Evolutionary conservation across 768 basidiomycete species (phyloP).

Genomic region (Russula sp.): DNA sequence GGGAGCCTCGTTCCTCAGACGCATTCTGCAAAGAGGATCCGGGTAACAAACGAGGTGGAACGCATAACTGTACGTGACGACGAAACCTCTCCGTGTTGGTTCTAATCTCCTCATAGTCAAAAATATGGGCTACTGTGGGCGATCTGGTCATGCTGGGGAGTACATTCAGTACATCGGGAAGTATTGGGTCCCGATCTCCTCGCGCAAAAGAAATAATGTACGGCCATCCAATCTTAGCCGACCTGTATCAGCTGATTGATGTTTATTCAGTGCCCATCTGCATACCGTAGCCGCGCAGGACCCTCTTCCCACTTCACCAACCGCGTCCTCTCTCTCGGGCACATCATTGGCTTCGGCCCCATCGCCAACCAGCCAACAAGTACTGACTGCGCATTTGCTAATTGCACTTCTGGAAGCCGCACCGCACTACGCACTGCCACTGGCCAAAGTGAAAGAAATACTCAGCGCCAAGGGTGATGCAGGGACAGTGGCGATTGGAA

Average conservation of each 20-base stretch:
- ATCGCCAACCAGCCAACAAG: constrained; percentile 58
- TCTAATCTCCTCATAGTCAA: constrained; percentile 39
- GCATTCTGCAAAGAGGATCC: constrained; percentile 35
- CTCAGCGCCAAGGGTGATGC: constrained; percentile 41
- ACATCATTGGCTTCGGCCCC: constrained; percentile 29
- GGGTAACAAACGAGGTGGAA: constrained; percentile 58
- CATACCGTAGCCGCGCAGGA: constrained; percentile 46
- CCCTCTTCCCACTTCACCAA: constrained; percentile 51
- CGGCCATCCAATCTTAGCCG: constrained; percentile 24
- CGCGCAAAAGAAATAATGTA: constrained; percentile 60
- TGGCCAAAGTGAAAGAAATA: constrained; percentile 56
- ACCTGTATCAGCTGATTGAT: constrained; percentile 6
- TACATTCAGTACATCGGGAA: constrained; percentile 33
- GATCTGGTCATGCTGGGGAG: constrained; percentile 59
- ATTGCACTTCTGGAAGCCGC: constrained; percentile 49
- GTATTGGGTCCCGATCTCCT: constrained; percentile 37
- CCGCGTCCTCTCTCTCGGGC: constrained; percentile 50
- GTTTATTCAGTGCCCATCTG: constrained; percentile 45
- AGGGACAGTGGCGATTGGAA: constrained; percentile 26
- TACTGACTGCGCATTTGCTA: constrained; percentile 64
- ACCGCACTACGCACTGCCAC: constrained; percentile 50
- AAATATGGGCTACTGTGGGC: constrained; percentile 62
- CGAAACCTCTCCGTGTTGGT: not conserved
- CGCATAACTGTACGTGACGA: constrained; percentile 48
- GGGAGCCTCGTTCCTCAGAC: constrained; percentile 24